A percentile compares a stretch with the other conserved stretches of the same genome.
phyloP scores from a whole-genome alignment of 495 filamentous ascomycete genomes.

The Astrothelium subdiscretum region DNA sequence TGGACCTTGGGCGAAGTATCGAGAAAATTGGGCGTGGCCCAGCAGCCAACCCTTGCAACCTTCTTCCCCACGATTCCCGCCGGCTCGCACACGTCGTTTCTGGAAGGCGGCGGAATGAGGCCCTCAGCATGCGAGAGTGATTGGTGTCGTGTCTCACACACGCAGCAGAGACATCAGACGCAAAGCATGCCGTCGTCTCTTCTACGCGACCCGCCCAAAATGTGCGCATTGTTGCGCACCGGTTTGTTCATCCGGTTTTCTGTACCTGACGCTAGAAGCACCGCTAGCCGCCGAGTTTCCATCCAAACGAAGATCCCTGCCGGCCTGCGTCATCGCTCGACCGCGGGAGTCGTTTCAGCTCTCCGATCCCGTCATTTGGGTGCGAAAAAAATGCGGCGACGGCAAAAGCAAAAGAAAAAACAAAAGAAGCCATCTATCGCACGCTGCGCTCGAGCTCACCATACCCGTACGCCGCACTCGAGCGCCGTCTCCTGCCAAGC shows the following conservation, averaged over 20 bases:
- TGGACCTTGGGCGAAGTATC: background rate
- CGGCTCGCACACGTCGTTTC: background rate
- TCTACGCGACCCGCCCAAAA: no score
- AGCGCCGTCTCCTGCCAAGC: no score
- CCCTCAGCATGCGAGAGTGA: background rate
- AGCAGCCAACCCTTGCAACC: background rate
- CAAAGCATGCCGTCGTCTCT: no score
- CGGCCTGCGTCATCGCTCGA: background rate
- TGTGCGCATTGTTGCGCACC: no score
- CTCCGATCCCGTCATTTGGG: background rate
- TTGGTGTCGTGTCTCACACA: background rate
- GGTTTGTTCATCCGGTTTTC: background rate
- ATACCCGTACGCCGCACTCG: no score
- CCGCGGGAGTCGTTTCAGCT: background rate
- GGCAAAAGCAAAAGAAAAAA: no score
- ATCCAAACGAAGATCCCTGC: background rate
- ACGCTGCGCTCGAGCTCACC: no score
- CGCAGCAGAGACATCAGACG: no score
- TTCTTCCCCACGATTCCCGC: slow-evolving; percentile 2
- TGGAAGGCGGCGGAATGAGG: background rate
- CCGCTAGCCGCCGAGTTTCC: slow-evolving; percentile 1
- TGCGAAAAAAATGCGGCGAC: no score
- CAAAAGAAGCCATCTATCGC: no score
- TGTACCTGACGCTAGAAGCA: slow-evolving; percentile 3
- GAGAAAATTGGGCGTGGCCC: background rate